Conservation (phyloP, 495 filamentous ascomycete species). For the Oleoguttula mirabilis region DNA sequence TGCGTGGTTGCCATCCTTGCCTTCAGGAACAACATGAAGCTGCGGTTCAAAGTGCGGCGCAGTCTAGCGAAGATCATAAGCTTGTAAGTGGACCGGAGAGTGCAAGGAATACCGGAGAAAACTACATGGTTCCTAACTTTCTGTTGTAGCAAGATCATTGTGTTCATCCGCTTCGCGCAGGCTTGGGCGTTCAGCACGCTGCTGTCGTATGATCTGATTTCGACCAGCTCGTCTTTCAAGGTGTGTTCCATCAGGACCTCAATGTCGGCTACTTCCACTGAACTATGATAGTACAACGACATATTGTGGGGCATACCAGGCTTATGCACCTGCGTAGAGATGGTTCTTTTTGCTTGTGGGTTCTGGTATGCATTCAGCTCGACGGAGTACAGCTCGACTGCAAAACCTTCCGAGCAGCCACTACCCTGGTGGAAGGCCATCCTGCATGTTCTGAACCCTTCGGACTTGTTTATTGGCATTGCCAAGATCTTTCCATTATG, state of each 20-base stretch:
- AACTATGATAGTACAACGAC: constrained; percentile 17
- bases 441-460: constrained; percentile 8
- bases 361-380: constrained; percentile 18
- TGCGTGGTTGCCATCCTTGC: constrained; percentile 9
- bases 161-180: constrained; percentile 12
- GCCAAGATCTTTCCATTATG: constrained; percentile 4
- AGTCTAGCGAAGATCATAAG: constrained; percentile 9
- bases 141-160: constrained; percentile 16
- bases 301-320: constrained; percentile 11
- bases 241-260: too few species aligned
- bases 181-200: constrained; percentile 9
- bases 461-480: constrained; percentile 7
- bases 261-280: too few species aligned
- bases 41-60: constrained; percentile 5
- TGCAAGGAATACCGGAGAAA: too few species aligned
- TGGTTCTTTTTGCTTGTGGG: constrained; percentile 10
- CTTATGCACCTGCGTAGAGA: constrained; percentile 8
- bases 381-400: constrained; percentile 10
- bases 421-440: constrained; percentile 6
- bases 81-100: too few species aligned
- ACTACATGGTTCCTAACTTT: too few species aligned
- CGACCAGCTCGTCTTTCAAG: constrained; percentile 1
- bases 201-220: constrained; percentile 8
- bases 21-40: constrained; percentile 9
- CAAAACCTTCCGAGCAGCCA: constrained; percentile 1